Conservation (phyloP, 2,329 filamentous ascomycete species). For the Talaromyces marneffei region DNA sequence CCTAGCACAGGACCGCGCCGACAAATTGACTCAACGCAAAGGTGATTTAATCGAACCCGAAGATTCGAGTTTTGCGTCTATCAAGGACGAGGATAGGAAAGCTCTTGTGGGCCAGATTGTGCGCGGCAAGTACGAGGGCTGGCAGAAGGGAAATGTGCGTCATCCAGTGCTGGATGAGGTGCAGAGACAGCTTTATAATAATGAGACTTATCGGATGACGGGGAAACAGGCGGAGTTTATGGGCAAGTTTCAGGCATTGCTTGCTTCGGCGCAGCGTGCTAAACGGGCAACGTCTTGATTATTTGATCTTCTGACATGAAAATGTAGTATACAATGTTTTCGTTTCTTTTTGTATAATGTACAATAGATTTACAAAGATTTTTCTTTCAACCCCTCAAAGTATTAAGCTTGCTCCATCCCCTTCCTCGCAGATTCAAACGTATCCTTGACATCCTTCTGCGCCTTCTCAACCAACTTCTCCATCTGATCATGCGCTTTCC, state of each 20-base stretch:
- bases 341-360: neutral
- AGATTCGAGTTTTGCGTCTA: constrained; percentile 24
- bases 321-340: neutral
- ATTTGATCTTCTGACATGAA: neutral
- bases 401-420: constrained; percentile 30
- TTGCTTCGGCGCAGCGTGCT: constrained; percentile 24
- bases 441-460: constrained; percentile 42
- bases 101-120: constrained; percentile 28
- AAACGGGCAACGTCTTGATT: constrained; percentile 19
- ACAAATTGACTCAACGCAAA: constrained; percentile 32
- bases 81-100: constrained; percentile 24
- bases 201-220: constrained; percentile 35
- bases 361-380: neutral
- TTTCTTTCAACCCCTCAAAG: neutral
- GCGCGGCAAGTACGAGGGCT: constrained; percentile 30
- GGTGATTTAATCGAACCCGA: constrained; percentile 34
- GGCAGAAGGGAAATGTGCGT: constrained; percentile 14
- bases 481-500: constrained; percentile 44
- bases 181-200: constrained; percentile 34
- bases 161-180: constrained; percentile 30
- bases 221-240: constrained; percentile 34
- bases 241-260: constrained; percentile 33
- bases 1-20: constrained; percentile 28
- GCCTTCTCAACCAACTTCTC: constrained; percentile 44
- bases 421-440: constrained; percentile 40